A percentile compares a stretch with the other conserved stretches of the same genome.
These are phyloP conservation scores for Petunia secreta DNA, from an alignment of 257 asterid genomes.

Conservation along the genomic window DNA sequence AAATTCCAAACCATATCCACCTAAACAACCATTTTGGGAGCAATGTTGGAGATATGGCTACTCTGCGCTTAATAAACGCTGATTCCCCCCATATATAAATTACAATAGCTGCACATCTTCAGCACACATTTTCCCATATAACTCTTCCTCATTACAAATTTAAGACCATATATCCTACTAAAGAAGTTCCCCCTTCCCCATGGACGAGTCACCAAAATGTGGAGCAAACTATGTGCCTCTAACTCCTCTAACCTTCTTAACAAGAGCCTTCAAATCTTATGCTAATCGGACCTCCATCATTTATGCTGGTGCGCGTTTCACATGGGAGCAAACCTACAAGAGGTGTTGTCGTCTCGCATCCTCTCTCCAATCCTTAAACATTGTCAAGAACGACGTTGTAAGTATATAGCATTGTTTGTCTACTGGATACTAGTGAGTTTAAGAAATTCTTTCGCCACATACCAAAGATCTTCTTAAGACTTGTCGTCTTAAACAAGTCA, in stretches of 20 bases:
- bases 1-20: background rate
- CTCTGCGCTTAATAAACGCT: background rate
- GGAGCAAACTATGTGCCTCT: slow-evolving; percentile 75
- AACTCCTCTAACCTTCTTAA: slow-evolving; percentile 71
- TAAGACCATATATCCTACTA: background rate
- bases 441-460: background rate
- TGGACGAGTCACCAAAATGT: slow-evolving; percentile 65
- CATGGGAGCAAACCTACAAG: slow-evolving; percentile 69
- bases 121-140: background rate
- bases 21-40: background rate
- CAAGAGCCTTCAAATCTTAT: slow-evolving; percentile 65
- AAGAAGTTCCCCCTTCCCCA: slow-evolving; percentile 11
- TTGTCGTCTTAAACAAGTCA: too few species aligned
- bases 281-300: slow-evolving; percentile 60
- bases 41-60: background rate
- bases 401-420: slow-evolving; percentile 31
- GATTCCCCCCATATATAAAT: background rate
- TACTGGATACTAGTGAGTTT: too few species aligned
- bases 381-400: slow-evolving; percentile 66
- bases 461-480: slow-evolving; percentile 39
- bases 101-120: background rate
- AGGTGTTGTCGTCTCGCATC: slow-evolving; percentile 83
- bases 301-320: slow-evolving; percentile 54
- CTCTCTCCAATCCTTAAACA: slow-evolving; percentile 54
- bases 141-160: background rate